Base-by-base conservation (phyloP, 2,329 filamentous ascomycete genomes). In the Monosporascus sp. region DNA sequence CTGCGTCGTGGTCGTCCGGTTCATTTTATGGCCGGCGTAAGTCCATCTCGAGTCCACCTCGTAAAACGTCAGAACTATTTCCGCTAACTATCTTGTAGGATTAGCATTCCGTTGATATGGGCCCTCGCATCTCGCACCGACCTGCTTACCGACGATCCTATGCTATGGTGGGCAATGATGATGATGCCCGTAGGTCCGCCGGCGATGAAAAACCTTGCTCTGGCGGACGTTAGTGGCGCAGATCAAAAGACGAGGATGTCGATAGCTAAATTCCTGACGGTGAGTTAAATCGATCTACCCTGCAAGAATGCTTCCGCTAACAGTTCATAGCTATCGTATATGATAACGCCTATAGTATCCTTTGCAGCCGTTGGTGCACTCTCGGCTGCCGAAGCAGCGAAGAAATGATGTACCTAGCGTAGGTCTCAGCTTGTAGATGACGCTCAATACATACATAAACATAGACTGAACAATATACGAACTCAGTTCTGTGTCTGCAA, bases 131-230 rank as follows among this genome's bases (percentile, higher is more conserved):
- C 70, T 3, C 72, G 72, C 52, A 81, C 79, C 0, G 56, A 60
- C 1, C 47, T 78, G 14, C 63, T 84, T 7, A 66, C 69, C 15
- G 55, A 70, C 15, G 80, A 84, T 57, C 79, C 79, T 0, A 76
- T 84, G 49, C 64, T 84, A 18, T 84, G 78, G 78, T 84, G 82
- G 60, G 71, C 70, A 3, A 76, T 84, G 76, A 84, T 84, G 80
- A 61, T 83, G 28, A 82, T 82, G 76, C 78, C 80, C 0, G 73
- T 74, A 1, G 79, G 80, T 0, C 80, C 79, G 20, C 77, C 78
- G 2, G 78, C 79, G 0, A 72, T 82, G 74, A 78, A 79, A 31
- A 68, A 79, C 47, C 75, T 75, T 6, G 76, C 76, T 1, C 63
- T 82, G 24, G 76, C 78, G 4, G 78, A 81, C 50, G 50, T 62